Evolutionary conservation across 1,139 yeast species (phyloP), one percentile per base, ranked within the genome.

Genomic region (Lodderomyces oxycetoniae): DNA sequence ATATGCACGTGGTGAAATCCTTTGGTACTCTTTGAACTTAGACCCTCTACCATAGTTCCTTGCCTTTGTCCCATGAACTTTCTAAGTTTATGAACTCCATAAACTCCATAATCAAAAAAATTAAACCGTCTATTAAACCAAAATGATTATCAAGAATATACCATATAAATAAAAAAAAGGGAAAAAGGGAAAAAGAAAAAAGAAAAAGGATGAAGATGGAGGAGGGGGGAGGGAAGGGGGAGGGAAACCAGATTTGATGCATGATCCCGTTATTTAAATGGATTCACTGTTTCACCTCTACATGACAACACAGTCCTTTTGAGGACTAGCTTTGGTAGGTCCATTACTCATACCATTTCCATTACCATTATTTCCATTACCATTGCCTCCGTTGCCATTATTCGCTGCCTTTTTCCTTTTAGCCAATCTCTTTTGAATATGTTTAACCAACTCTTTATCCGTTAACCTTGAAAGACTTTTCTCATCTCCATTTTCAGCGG

Each of bases 401-500:
- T n/a, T n/a, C n/a, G n/a, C n/a, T n/a, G 10, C 26, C 26, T 24
- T 7, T 8, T 24, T 14, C 26, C 6, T 24, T 24, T 6, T 27
- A 26, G 30, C 19, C 35, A 53, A 56, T 28, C 47, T 48, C 46
- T 62, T 63, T 32, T 57, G 52, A 26, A 65, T 46, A 38, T 55
- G 55, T 5, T 59, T 48, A 3, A 54, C 61, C 35, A 52, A 40
- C 20, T 57, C 66, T 41, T 55, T 57, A 47, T 68, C 64, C 7
- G 46, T 46, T 30, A 69, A 45, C 39, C 73, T 50, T 3, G 53
- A 40, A 25, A 70, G 48, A 1, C 94, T 87, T 41, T 82, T 74
- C 39, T 71, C 77, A 46, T 84, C 87, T 4, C 91, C 88, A 36
- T 71, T 74, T 32, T 74, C 76, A 2, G 87, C 89, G 0, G 95